Evolutionary conservation across 768 basidiomycete species (phyloP), one percentile per base, ranked within the genome.

Genomic region (Lactarius hengduanensis): DNA sequence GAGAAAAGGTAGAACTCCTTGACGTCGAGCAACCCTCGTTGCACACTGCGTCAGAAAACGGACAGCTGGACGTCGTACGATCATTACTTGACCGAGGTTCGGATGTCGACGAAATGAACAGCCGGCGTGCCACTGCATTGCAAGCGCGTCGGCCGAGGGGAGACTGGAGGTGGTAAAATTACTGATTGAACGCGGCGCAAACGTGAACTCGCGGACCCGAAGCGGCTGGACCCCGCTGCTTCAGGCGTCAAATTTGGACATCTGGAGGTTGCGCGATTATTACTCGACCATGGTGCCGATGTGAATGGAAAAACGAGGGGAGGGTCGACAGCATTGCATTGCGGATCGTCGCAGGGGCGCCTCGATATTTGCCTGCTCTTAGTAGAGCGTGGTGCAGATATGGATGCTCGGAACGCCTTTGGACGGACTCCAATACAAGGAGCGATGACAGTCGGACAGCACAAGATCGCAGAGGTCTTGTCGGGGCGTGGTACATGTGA

Each of bases 241-340:
- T 4, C 15, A 4, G 8, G 62, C 62, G 7, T 63, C 40, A 30
- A 16, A 4, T 18, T 26, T 1, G 62, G 55, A 15, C 41, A 45
- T 4, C 4, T 22, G 7, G 55, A 45, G 4, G 32, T 63, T 45
- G 26, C 16, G 4, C 41, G 22, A n/a, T 15, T 57, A 2, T n/a
- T 63, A 11, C 62, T 63, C 8, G 40, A 57, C 26, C 30, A 45
- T 7, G 54, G 34, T 30, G 62, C 62, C 1, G n/a, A 63, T 56
- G 20, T 32, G 15, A 34, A 32, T 15, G 20, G 11, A 34, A 30
- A 41, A 56, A 32, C 53, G 20, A 15, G 28, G 30, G 1, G 6
- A 11, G 9, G 45, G n/a, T 8, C 3, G 26, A 50, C 43, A 6
- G 55, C 57, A 1, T 38, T 64, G 20, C 56, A 64, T 50, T 10